These are phyloP conservation scores for Penicillium vulpinum DNA, from an alignment of 2,329 filamentous ascomycete species.

Conservation along the genomic window DNA sequence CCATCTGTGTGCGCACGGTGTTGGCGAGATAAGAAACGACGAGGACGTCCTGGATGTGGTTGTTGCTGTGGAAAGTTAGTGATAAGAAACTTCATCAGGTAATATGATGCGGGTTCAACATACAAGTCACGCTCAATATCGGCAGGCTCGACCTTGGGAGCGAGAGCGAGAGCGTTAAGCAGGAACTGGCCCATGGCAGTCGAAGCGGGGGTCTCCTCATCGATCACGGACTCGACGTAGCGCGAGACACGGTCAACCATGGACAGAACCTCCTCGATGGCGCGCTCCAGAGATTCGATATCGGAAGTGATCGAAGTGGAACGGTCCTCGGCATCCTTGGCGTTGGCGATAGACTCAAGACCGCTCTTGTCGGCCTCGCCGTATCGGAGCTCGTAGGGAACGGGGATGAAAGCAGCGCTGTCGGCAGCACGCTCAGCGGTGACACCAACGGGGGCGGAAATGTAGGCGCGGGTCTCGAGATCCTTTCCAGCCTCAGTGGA, in stretches of 20 bases:
- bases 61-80: constrained; percentile 65
- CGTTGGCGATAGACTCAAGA: constrained; percentile 79
- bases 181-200: constrained; percentile 92
- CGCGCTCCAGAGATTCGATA: constrained; percentile 82
- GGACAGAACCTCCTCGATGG: constrained; percentile 81
- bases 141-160: constrained; percentile 87
- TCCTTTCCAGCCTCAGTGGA: constrained; percentile 85
- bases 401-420: constrained; percentile 95
- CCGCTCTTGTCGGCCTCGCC: constrained; percentile 74
- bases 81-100: neutral
- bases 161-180: constrained; percentile 87
- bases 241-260: constrained; percentile 88
- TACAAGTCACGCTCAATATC: constrained; percentile 95
- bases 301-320: constrained; percentile 75
- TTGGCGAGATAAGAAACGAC: constrained; percentile 98
- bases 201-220: constrained; percentile 81
- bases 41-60: constrained; percentile 98
- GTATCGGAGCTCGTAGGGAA: constrained; percentile 92
- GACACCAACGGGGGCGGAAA: constrained; percentile 90
- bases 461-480: constrained; percentile 90
- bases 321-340: constrained; percentile 75
- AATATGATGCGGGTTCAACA: constrained; percentile 23
- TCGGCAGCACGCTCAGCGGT: constrained; percentile 93
- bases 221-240: constrained; percentile 90
- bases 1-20: constrained; percentile 98